These are phyloP conservation scores for Fonsecaea pugnacius DNA, from an alignment of 2,329 filamentous ascomycete genomes.

Conservation along the genomic window DNA sequence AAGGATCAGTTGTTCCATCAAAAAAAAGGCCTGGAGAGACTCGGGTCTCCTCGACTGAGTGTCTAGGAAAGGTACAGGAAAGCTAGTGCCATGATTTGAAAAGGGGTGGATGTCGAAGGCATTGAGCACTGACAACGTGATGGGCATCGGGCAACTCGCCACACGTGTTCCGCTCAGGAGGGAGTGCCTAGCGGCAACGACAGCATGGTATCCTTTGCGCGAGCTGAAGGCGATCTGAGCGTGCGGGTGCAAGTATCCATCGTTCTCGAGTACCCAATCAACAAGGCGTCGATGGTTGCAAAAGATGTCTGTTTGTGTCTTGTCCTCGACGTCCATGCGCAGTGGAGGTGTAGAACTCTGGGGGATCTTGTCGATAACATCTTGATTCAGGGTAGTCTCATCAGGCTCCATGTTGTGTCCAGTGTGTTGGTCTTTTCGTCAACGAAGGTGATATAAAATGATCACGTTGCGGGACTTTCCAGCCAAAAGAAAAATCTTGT, in stretches of 20 bases:
- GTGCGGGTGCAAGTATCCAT: conserved; percentile 34
- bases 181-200: conserved; percentile 29
- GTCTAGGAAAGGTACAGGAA: conserved; percentile 35
- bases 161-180: conserved; percentile 31
- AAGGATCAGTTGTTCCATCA: conserved; percentile 69
- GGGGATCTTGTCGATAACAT: conserved; percentile 4
- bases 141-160: conserved; percentile 35
- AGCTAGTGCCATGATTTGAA: conserved; percentile 34
- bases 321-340: conserved; percentile 17
- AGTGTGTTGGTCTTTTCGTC: neutral
- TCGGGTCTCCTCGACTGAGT: conserved; percentile 17
- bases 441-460: neutral
- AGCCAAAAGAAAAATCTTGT: neutral
- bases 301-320: conserved; percentile 22
- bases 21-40: conserved; percentile 57
- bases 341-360: conserved; percentile 25
- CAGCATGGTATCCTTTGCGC: conserved; percentile 36
- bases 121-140: conserved; percentile 37
- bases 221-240: conserved; percentile 32
- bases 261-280: conserved; percentile 34
- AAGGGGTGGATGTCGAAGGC: conserved; percentile 36
- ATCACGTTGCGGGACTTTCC: neutral
- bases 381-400: conserved; percentile 16
- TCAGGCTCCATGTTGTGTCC: conserved; percentile 26
- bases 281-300: conserved; percentile 32